Evolutionary conservation across 2,329 filamentous ascomycete genomes (phyloP), one percentile per base, ranked within the genome.

Genomic region (Aspergillus calidoustus): DNA sequence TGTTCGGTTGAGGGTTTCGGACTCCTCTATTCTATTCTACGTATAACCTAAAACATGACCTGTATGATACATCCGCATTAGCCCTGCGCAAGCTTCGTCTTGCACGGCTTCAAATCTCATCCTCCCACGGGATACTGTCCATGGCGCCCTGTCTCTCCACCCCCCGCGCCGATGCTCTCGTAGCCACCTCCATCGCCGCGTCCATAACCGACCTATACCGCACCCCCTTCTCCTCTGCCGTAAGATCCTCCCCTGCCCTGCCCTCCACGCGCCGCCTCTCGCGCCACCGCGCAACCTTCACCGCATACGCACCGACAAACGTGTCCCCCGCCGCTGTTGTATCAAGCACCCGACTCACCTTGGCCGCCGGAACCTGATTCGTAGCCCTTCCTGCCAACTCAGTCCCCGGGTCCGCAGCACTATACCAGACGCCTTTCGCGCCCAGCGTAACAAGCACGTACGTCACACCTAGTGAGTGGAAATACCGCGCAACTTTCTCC

Each of bases 281-380:
- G 28, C 76, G 77, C 62, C 77, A 75, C 62, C 80, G 82, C 44
- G 91, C 91, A 31, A 90, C 84, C 60, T 88, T 86, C 28, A 95
- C 86, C 3, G 92, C 91, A 75, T 97, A 96, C 23, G 87, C 90
- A 2, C 95, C 94, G 5, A 96, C 91, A 79, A 97, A 97, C 0
- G 94, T 97, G 76, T 98, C 94, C 0, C 94, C 94, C 5, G 95
- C 95, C 1, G 91, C 94, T 7, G 94, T 98, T 1, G 94, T 98
- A 76, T 98, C 94, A 4, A 97, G 87, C 1, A 98, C 94, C 60
- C 84, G 79, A 4, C 75, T 79, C 19, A 92, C 89, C 76, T 90
- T 89, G 64, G 86, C 83, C 0, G 91, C 92, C 4, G 82, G 79
- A 1, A 93, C 77, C 60, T 76, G 69, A 51, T 74, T 73, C 23